These are phyloP conservation scores for Aspergillus pseudonomiae DNA, from an alignment of 2,329 filamentous ascomycete species.

Conservation along the genomic window DNA sequence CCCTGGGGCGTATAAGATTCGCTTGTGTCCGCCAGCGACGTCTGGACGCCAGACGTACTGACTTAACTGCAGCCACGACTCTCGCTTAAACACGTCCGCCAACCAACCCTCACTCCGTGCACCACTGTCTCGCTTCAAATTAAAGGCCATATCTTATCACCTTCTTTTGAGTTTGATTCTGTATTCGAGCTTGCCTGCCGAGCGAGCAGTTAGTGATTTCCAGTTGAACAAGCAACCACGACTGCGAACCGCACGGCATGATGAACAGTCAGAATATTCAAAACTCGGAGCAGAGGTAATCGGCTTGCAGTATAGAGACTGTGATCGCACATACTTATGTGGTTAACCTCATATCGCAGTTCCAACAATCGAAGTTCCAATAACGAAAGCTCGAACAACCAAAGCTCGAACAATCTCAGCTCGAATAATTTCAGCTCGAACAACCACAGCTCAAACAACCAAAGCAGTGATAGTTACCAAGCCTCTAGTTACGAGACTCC, in stretches of 20 bases:
- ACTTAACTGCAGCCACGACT: background rate
- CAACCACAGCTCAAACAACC: constrained; percentile 1
- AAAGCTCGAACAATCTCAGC: background rate
- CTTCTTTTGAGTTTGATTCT: background rate
- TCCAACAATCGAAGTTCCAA: constrained; percentile 4
- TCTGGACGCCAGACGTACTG: background rate
- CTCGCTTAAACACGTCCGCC: background rate
- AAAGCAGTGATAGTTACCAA: constrained; percentile 12
- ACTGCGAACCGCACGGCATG: constrained; percentile 10
- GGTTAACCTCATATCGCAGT: constrained; percentile 1
- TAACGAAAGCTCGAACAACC: constrained; percentile 1
- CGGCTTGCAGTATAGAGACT: background rate
- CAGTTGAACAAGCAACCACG: background rate
- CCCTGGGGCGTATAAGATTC: background rate
- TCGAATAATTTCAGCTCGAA: background rate
- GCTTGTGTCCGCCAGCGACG: background rate
- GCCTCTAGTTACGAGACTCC: constrained; percentile 7
- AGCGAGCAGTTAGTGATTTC: background rate
- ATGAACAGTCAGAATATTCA: constrained; percentile 5
- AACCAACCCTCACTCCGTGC: background rate
- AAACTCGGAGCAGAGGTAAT: constrained; percentile 16
- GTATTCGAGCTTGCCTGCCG: background rate
- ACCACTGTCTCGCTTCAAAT: background rate
- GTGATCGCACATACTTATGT: background rate
- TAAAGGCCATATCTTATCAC: background rate